Conservation (phyloP, 495 filamentous ascomycete species). For the Pyronema omphalodes region DNA sequence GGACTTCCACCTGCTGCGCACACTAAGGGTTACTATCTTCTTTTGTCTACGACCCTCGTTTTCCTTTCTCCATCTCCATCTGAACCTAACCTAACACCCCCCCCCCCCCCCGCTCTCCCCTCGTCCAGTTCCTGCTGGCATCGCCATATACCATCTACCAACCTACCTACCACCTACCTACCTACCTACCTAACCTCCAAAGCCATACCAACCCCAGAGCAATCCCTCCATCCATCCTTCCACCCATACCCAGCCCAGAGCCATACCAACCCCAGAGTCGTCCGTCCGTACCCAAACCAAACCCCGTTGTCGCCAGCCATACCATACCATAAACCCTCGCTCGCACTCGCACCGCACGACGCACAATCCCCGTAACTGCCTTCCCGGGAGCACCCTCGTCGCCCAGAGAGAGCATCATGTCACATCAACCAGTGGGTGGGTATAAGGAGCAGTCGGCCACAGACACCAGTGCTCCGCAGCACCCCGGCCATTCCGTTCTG, state of each 20-base stretch:
- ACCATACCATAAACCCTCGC: neutral
- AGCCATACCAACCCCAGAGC: neutral
- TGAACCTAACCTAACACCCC: too few species aligned
- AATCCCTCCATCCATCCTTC: too few species aligned
- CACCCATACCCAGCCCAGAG: too few species aligned
- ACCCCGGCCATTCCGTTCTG: slow-evolving; percentile 23
- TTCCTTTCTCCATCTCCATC: too few species aligned
- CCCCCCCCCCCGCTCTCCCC: too few species aligned
- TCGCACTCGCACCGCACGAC: neutral
- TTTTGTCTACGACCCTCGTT: too few species aligned
- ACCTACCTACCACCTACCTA: too few species aligned
- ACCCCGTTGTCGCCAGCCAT: neutral
- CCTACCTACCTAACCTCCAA: neutral
- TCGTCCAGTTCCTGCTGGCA: too few species aligned
- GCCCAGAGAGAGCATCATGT: slow-evolving; percentile 5
- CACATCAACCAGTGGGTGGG: slow-evolving; percentile 22
- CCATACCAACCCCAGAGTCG: neutral
- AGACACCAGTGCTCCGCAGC: slow-evolving; percentile 15
- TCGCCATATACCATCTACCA: too few species aligned
- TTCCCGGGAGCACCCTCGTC: neutral
- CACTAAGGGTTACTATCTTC: too few species aligned
- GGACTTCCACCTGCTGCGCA: too few species aligned
- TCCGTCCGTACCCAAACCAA: neutral
- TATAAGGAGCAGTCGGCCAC: slow-evolving; percentile 27
- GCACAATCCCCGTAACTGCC: neutral